These are phyloP conservation scores for Fusarium pseudocircinatum DNA, from an alignment of 2,329 filamentous ascomycete genomes.

Conservation along the genomic window DNA sequence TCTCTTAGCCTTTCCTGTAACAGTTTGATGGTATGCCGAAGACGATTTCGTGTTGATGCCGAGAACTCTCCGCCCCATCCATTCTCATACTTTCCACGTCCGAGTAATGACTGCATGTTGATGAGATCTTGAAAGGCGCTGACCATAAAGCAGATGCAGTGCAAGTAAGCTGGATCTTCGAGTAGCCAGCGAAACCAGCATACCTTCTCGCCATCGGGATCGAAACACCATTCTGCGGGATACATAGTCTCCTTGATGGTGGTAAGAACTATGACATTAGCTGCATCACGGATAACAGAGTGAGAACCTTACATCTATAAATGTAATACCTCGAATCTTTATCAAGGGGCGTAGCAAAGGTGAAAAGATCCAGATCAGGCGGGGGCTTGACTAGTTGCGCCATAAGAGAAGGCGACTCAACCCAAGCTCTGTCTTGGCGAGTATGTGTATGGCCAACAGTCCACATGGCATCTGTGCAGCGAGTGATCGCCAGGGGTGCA, in stretches of 20 bases:
- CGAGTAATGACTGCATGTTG: not conserved
- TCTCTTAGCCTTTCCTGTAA: constrained; percentile 34
- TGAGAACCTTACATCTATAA: constrained; percentile 20
- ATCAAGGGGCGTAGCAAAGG: constrained; percentile 32
- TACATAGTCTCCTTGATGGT: constrained; percentile 44
- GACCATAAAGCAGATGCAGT: constrained; percentile 40
- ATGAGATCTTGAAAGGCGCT: constrained; percentile 35
- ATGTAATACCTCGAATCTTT: constrained; percentile 20
- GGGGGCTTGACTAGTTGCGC: constrained; percentile 15
- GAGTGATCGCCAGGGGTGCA: not conserved
- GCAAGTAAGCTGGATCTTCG: constrained; percentile 39
- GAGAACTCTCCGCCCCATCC: constrained; percentile 20
- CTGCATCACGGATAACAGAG: rapidly evolving
- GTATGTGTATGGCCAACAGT: not conserved
- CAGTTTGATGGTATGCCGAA: constrained; percentile 29
- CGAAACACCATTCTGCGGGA: constrained; percentile 44
- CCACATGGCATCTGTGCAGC: not conserved
- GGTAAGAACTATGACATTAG: constrained; percentile 34
- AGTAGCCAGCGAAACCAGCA: constrained; percentile 46
- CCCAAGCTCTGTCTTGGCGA: constrained; percentile 16
- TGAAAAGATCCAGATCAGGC: constrained; percentile 32
- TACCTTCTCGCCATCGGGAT: constrained; percentile 29
- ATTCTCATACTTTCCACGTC: not conserved
- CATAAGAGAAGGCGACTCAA: constrained; percentile 28
- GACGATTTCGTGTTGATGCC: constrained; percentile 2